Percentiles rank a stretch among this genome's conserved stretches.
Conservation (phyloP, 1,284 basidiomycete species). For the Microbotryum intermedium region DNA sequence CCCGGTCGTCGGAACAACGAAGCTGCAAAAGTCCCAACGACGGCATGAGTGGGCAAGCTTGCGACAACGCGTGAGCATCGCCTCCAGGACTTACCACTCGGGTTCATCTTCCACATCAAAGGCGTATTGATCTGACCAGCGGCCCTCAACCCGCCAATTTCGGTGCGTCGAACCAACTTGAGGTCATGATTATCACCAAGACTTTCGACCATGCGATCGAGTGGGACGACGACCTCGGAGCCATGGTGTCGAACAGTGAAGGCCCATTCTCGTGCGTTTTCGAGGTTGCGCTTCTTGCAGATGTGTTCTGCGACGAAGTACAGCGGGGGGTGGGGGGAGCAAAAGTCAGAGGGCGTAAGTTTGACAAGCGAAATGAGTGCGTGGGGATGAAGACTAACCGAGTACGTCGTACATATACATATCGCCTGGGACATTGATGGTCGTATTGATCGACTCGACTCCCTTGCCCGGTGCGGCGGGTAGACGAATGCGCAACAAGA, state of each 20-base stretch:
- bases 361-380: too few species aligned
- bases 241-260: constrained; percentile 66
- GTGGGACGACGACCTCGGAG: constrained; percentile 63
- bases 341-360: constrained; percentile 11
- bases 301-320: constrained; percentile 43
- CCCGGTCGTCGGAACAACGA: constrained; percentile 85
- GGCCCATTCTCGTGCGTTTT: constrained; percentile 70
- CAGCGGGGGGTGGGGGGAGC: neutral
- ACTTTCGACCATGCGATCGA: constrained; percentile 91
- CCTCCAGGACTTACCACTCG: constrained; percentile 54
- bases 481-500: constrained; percentile 19
- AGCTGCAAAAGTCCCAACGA: constrained; percentile 45
- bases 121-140: constrained; percentile 45
- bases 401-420: constrained; percentile 97
- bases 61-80: too few species aligned
- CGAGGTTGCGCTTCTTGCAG: constrained; percentile 55
- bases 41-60: constrained; percentile 1
- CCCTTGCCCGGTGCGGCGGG: constrained; percentile 10
- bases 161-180: constrained; percentile 67
- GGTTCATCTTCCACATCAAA: constrained; percentile 1
- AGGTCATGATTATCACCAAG: constrained; percentile 79
- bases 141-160: constrained; percentile 56
- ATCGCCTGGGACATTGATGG: constrained; percentile 54
- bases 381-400: constrained; percentile 45
- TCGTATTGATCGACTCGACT: constrained; percentile 30